Conservation (phyloP, 2,329 filamentous ascomycete genomes). For the Fusarium redolens region DNA sequence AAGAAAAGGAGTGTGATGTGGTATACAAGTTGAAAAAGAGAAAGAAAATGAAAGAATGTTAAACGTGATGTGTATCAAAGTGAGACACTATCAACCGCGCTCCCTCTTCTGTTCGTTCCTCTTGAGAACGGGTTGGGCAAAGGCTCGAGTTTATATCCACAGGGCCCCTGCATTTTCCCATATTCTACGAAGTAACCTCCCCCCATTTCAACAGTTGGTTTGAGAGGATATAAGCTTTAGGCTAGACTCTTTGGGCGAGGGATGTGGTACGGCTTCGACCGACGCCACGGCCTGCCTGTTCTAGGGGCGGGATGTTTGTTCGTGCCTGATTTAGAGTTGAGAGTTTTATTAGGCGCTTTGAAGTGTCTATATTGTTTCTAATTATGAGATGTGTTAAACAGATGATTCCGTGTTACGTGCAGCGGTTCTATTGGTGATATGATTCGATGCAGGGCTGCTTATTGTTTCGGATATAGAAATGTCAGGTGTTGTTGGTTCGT, state of each 20-base stretch:
- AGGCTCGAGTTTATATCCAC: slow-evolving; percentile 29
- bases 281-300: slow-evolving; percentile 10
- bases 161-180: neutral
- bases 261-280: slow-evolving; percentile 27
- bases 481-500: neutral
- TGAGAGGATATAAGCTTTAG: slow-evolving; percentile 28
- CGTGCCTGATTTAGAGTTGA: neutral
- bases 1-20: neutral
- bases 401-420: neutral
- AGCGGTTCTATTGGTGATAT: neutral
- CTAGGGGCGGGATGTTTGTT: neutral
- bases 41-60: slow-evolving; percentile 8
- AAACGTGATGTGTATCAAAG: slow-evolving; percentile 18
- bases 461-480: slow-evolving; percentile 2
- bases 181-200: neutral
- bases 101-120: slow-evolving; percentile 3
- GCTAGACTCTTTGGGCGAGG: slow-evolving; percentile 1
- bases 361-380: neutral
- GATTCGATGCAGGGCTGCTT: neutral
- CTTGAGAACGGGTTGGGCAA: neutral
- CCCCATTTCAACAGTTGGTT: slow-evolving; percentile 4
- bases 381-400: neutral
- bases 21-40: neutral
- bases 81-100: slow-evolving; percentile 15
- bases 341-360: neutral